Percentiles rank a stretch among this genome's conserved stretches.
phyloP scores from a whole-genome alignment of 768 basidiomycete genomes.

The Mycena amicta region DNA sequence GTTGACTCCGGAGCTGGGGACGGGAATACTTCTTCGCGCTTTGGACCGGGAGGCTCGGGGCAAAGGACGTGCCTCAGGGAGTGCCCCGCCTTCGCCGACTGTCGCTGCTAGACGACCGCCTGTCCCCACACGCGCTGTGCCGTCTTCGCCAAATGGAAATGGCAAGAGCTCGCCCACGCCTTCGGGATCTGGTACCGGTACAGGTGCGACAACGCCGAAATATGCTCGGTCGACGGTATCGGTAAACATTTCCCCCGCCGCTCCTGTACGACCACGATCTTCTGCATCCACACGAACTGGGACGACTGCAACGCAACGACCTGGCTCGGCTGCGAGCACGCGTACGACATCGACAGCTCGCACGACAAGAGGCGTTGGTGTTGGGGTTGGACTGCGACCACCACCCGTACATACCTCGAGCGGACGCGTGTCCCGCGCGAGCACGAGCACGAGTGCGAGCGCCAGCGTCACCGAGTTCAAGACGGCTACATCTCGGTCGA shows the following conservation, averaged over 20 bases:
- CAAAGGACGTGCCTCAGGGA: no score
- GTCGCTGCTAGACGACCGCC: constrained; percentile 34
- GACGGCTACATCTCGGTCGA: constrained; percentile 32
- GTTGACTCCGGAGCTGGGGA: constrained; percentile 51
- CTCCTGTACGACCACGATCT: constrained; percentile 14
- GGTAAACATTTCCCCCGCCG: constrained; percentile 14
- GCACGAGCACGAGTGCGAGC: constrained; percentile 14
- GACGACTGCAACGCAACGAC: constrained; percentile 4
- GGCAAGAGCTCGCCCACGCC: constrained; percentile 32
- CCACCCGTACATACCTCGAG: constrained; percentile 1
- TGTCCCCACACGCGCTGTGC: constrained; percentile 20
- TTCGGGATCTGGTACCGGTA: constrained; percentile 32
- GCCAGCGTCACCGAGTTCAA: constrained; percentile 23
- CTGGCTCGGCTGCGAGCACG: constrained; percentile 13
- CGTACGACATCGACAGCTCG: constrained; percentile 22
- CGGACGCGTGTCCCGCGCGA: constrained; percentile 14
- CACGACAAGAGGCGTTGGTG: constrained; percentile 10
- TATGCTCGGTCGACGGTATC: constrained; percentile 12
- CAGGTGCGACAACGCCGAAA: constrained; percentile 28
- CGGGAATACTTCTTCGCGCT: constrained; percentile 10
- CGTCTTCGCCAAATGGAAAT: constrained; percentile 29
- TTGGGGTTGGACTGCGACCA: constrained; percentile 7
- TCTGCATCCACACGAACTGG: constrained; percentile 9
- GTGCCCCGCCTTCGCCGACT: constrained; percentile 18
- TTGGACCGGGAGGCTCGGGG: no score